Percentiles rank a stretch among this genome's conserved stretches.
Conservation (phyloP, 2,329 filamentous ascomycete species). For the Rachicladosporium sp. region DNA sequence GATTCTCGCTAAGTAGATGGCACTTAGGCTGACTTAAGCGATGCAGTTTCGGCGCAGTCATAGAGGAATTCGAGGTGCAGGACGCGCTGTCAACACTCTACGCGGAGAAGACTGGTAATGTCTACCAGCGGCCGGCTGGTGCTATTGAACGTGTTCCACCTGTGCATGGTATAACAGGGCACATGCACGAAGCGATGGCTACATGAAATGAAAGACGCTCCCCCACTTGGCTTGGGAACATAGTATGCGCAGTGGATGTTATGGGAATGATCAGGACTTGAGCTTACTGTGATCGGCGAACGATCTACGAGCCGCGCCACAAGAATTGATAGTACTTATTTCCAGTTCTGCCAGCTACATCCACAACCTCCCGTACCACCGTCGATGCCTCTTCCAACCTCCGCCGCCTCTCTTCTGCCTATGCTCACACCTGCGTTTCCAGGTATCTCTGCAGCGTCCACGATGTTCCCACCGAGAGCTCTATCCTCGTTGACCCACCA, state of each 20-base stretch:
- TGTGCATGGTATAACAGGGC: too few relatives aligned
- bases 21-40: neutral
- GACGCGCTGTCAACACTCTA: slow-evolving; percentile 67
- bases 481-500: slow-evolving; percentile 9
- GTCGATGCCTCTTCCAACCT: slow-evolving; percentile 35
- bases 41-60: slow-evolving; percentile 51
- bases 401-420: slow-evolving; percentile 1
- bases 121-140: too few relatives aligned
- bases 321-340: too few relatives aligned
- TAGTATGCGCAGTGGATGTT: neutral
- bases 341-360: slow-evolving; percentile 49
- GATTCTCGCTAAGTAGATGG: neutral
- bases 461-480: slow-evolving; percentile 12
- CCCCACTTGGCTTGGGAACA: neutral
- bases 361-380: slow-evolving; percentile 47
- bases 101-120: slow-evolving; percentile 37
- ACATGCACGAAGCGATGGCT: too few relatives aligned
- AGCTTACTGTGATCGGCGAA: too few relatives aligned
- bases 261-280: too few relatives aligned
- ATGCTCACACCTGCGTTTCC: slow-evolving; percentile 1
- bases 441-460: neutral
- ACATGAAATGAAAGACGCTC: too few relatives aligned
- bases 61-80: slow-evolving; percentile 60
- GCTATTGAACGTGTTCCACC: too few relatives aligned
- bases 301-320: too few relatives aligned